These are phyloP conservation scores for Fusarium virguliforme DNA, from an alignment of 2,329 filamentous ascomycete species.

Conservation along the genomic window DNA sequence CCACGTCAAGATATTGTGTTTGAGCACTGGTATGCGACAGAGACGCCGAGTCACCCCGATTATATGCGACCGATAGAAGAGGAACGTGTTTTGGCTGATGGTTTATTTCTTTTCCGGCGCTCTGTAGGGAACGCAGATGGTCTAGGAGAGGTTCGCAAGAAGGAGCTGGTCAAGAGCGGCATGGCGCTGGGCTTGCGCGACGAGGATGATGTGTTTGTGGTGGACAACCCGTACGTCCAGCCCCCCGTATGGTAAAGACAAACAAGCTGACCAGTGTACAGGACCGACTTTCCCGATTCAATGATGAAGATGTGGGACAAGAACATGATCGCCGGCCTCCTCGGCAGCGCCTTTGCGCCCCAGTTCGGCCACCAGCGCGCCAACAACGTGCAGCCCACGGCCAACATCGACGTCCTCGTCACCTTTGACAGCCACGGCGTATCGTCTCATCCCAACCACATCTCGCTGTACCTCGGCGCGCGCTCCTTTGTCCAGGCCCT, in stretches of 20 bases:
- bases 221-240: slow-evolving; percentile 78
- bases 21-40: slow-evolving; percentile 79
- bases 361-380: slow-evolving; percentile 63
- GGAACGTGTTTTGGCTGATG: slow-evolving; percentile 44
- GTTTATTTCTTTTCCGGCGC: slow-evolving; percentile 26
- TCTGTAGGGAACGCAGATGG: slow-evolving; percentile 84
- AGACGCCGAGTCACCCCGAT: slow-evolving; percentile 15
- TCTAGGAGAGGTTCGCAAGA: slow-evolving; percentile 85
- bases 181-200: slow-evolving; percentile 80
- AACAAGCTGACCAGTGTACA: slow-evolving; percentile 32
- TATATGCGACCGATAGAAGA: slow-evolving; percentile 22
- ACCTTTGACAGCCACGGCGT: slow-evolving; percentile 91
- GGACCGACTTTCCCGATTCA: slow-evolving; percentile 84
- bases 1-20: slow-evolving; percentile 93
- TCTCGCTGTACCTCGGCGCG: slow-evolving; percentile 88
- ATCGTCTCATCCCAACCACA: slow-evolving; percentile 93
- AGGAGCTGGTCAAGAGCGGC: slow-evolving; percentile 87
- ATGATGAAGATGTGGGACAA: slow-evolving; percentile 87
- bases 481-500: slow-evolving; percentile 79
- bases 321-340: slow-evolving; percentile 77
- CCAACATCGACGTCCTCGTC: slow-evolving; percentile 83
- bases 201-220: slow-evolving; percentile 86
- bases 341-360: slow-evolving; percentile 82
- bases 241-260: background rate
- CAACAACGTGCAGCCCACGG: slow-evolving; percentile 58